Percentiles rank a stretch among this genome's conserved stretches.
Evolutionary conservation across 2,329 filamentous ascomycete species (phyloP).

Genomic region (Diaporthe ilicicola): DNA sequence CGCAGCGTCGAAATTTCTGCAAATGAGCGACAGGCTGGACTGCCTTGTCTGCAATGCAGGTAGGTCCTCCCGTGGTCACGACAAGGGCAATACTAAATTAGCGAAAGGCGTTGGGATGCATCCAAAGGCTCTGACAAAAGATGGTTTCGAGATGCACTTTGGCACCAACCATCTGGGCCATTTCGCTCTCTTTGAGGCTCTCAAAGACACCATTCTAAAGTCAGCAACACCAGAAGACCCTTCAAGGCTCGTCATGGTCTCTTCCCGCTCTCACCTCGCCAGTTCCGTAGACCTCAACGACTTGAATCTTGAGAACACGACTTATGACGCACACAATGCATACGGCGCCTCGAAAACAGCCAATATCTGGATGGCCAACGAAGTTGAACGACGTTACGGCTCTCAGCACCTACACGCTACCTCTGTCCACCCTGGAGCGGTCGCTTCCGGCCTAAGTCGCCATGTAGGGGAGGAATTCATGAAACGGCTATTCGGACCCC

Average conservation of each 20-base stretch:
- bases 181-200: slow-evolving; percentile 47
- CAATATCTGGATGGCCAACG: slow-evolving; percentile 55
- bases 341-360: slow-evolving; percentile 39
- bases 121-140: slow-evolving; percentile 46
- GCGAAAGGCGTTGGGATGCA: slow-evolving; percentile 49
- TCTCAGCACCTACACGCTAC: neutral
- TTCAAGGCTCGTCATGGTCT: slow-evolving; percentile 50
- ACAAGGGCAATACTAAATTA: too few species aligned
- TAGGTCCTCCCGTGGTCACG: slow-evolving; percentile 46
- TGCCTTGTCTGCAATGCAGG: slow-evolving; percentile 30
- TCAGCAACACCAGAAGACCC: slow-evolving; percentile 44
- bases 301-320: neutral
- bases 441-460: neutral
- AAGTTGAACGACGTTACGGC: slow-evolving; percentile 56
- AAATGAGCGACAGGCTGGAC: slow-evolving; percentile 41
- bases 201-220: slow-evolving; percentile 48
- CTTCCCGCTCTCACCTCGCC: slow-evolving; percentile 47
- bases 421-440: neutral
- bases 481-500: neutral
- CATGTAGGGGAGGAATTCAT: neutral
- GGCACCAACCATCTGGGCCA: slow-evolving; percentile 57
- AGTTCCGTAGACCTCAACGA: slow-evolving; percentile 22
- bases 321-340: slow-evolving; percentile 55
- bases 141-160: slow-evolving; percentile 58
- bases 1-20: slow-evolving; percentile 40